Conservation (phyloP, 1,284 basidiomycete genomes). For the Takashimella koratensis region DNA sequence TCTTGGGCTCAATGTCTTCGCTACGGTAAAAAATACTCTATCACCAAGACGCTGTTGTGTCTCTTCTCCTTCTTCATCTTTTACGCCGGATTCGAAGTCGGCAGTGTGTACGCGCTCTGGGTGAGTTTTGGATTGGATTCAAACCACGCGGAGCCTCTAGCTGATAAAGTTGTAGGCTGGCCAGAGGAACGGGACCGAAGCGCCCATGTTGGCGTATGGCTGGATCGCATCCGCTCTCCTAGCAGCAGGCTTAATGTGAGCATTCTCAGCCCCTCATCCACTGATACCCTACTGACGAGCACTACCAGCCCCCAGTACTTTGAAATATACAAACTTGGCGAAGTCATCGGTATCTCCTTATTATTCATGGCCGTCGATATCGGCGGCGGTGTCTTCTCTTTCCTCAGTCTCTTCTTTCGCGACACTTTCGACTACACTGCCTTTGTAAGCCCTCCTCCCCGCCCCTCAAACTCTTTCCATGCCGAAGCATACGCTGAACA, state of each 20-base stretch:
- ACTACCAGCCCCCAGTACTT: conserved; percentile 57
- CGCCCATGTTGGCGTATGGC: conserved; percentile 61
- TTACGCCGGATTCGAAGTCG: conserved; percentile 60
- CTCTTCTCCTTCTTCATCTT: conserved; percentile 49
- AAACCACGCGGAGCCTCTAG: too few species aligned
- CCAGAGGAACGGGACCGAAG: conserved; percentile 52
- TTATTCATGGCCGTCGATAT: conserved; percentile 68
- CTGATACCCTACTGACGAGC: too few species aligned
- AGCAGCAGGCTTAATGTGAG: conserved; percentile 60
- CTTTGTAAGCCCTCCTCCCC: conserved; percentile 59
- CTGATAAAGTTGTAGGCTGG: too few species aligned
- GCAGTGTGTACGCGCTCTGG: conserved; percentile 59
- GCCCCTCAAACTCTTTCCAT: conserved; percentile 29
- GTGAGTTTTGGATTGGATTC: too few species aligned
- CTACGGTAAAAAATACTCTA: conserved; percentile 51
- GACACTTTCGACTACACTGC: conserved; percentile 63
- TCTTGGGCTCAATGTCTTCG: conserved; percentile 67
- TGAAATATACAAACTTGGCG: conserved; percentile 65
- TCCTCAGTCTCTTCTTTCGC: conserved; percentile 68
- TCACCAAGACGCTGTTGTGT: conserved; percentile 49
- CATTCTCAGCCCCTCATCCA: too few species aligned
- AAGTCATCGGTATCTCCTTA: conserved; percentile 70
- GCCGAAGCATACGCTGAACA: background rate
- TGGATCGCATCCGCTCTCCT: conserved; percentile 62
- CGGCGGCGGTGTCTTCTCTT: conserved; percentile 64